A percentile compares a stretch with the other conserved stretches of the same genome.
phyloP scores from a whole-genome alignment of 805 yeast genomes.

The Metschnikowia drakensbergensis region DNA sequence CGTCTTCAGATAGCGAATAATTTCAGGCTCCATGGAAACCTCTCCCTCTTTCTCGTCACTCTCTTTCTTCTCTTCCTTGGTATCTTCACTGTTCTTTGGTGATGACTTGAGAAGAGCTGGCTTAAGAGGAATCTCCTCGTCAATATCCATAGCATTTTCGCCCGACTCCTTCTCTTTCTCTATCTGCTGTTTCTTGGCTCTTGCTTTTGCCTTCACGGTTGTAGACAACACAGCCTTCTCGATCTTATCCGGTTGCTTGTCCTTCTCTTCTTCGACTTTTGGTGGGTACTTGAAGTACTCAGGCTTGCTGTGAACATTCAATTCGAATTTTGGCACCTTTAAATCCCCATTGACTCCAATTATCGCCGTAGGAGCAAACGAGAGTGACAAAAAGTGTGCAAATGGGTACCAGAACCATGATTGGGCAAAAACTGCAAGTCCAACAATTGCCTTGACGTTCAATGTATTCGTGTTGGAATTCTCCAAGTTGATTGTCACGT shows the following conservation, averaged over 20 bases:
- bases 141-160: conserved; percentile 42
- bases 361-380: conserved; percentile 88
- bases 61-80: conserved; percentile 25
- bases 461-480: conserved; percentile 85
- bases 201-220: conserved; percentile 88
- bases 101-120: not conserved
- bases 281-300: conserved; percentile 88
- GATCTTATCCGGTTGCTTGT: conserved; percentile 81
- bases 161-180: conserved; percentile 51
- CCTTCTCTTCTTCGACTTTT: conserved; percentile 71
- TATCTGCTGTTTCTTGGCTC: conserved; percentile 67
- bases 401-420: conserved; percentile 99
- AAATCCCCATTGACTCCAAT: conserved; percentile 83
- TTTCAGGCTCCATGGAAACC: conserved; percentile 28
- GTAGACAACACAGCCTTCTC: conserved; percentile 93
- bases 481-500: conserved; percentile 89
- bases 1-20: conserved; percentile 53
- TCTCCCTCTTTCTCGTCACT: conserved; percentile 21
- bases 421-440: conserved; percentile 83
- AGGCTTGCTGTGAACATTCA: conserved; percentile 77
- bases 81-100: conserved; percentile 13
- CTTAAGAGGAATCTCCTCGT: conserved; percentile 18
- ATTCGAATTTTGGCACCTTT: conserved; percentile 77
- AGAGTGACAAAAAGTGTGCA: conserved; percentile 85
- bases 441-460: conserved; percentile 88